Conservation (phyloP, 2,329 filamentous ascomycete genomes). For the Apiospora kogelbergensis region DNA sequence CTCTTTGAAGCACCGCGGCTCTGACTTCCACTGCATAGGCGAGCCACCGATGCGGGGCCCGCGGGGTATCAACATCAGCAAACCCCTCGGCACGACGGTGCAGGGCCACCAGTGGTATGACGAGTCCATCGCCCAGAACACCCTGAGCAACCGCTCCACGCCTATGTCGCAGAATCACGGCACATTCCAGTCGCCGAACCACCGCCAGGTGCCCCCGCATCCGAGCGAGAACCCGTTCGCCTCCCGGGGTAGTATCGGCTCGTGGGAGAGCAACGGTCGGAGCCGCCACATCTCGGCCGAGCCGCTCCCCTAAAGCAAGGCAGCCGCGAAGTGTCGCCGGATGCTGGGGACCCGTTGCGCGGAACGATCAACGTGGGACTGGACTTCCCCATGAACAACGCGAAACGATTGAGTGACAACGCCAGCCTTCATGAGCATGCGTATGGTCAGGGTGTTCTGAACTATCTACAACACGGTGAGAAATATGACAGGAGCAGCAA, state of each 20-base stretch:
- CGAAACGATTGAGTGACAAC: not conserved
- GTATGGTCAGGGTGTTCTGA: not conserved
- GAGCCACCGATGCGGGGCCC: not conserved
- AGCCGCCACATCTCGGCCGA: constrained; percentile 1
- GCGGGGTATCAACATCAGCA: constrained; percentile 3
- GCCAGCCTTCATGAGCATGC: not conserved
- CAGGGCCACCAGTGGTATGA: not conserved
- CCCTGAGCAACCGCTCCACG: not conserved
- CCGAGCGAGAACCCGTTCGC: not conserved
- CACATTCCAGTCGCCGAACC: not conserved
- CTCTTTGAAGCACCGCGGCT: not conserved
- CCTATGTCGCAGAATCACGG: not conserved
- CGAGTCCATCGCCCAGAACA: not conserved
- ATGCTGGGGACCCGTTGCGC: not conserved
- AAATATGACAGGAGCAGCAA: not conserved
- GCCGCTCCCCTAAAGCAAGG: not conserved
- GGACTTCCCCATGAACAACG: not conserved
- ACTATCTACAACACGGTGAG: not conserved
- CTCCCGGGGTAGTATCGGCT: not conserved
- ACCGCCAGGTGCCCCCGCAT: not conserved
- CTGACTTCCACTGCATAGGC: not conserved
- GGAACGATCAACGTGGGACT: not conserved
- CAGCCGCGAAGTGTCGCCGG: not conserved
- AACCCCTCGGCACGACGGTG: not conserved
- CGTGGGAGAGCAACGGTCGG: not conserved